Percentiles rank a stretch among this genome's conserved stretches.
phyloP scores from a whole-genome alignment of 2,329 filamentous ascomycete genomes.

The Metarhizium brunneum region DNA sequence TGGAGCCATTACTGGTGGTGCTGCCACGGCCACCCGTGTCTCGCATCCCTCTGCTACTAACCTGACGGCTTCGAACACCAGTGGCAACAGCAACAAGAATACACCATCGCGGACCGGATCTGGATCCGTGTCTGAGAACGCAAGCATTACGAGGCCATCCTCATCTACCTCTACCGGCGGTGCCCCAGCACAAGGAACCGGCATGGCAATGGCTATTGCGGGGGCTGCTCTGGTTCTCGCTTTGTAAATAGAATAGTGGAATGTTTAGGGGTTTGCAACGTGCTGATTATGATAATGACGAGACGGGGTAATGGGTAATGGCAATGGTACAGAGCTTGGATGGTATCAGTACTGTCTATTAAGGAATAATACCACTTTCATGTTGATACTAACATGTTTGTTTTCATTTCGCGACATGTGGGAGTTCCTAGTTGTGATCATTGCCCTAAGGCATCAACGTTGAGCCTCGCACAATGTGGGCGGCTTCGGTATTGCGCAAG shows the following conservation, averaged over 20 bases:
- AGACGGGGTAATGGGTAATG: not conserved
- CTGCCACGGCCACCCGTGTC: constrained; percentile 22
- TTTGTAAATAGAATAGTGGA: constrained; percentile 12
- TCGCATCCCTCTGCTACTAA: constrained; percentile 11
- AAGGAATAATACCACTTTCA: not conserved
- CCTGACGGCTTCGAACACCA: constrained; percentile 7
- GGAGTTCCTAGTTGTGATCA: not conserved
- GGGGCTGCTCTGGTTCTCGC: constrained; percentile 19
- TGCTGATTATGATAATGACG: not conserved
- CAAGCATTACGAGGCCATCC: not conserved
- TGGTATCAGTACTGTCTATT: constrained; percentile 1
- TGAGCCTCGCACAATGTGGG: too few species aligned
- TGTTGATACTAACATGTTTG: not conserved
- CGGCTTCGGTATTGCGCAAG: too few species aligned
- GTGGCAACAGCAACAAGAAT: not conserved
- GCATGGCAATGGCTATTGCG: constrained; percentile 16
- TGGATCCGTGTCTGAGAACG: not conserved
- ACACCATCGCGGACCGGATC: not conserved
- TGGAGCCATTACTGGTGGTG: constrained; percentile 32
- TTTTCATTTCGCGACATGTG: not conserved
- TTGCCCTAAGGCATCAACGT: too few species aligned
- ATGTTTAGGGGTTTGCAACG: not conserved
- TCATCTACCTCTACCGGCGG: constrained; percentile 10
- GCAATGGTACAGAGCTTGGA: not conserved
- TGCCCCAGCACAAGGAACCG: constrained; percentile 15